phyloP scores from a whole-genome alignment of 23 red algal species.

The Gracilaria caudata region DNA sequence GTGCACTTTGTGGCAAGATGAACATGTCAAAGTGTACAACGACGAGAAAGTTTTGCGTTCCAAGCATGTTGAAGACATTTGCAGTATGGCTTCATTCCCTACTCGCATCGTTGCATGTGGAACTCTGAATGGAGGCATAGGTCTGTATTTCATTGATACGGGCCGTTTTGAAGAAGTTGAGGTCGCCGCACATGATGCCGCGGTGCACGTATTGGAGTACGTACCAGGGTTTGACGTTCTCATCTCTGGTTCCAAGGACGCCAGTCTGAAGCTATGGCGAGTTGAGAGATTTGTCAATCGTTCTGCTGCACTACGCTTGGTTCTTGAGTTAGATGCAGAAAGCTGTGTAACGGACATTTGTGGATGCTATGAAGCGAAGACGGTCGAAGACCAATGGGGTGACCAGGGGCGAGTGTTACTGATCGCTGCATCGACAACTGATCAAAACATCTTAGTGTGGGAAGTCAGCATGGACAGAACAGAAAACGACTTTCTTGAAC shows the following conservation, averaged over 20 bases:
- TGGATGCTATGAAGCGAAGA: constrained; percentile 3
- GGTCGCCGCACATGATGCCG: constrained; percentile 58
- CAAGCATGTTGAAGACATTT: constrained; percentile 46
- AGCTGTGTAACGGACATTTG: constrained; percentile 49
- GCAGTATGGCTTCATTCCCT: constrained; percentile 22
- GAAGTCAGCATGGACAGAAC: constrained; percentile 9
- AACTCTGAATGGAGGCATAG: constrained; percentile 45
- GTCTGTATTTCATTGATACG: constrained; percentile 56
- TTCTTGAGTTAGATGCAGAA: constrained; percentile 62
- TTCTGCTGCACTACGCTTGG: constrained; percentile 3
- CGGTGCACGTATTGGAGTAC: constrained; percentile 47
- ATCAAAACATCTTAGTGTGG: constrained; percentile 46
- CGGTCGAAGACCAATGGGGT: background rate
- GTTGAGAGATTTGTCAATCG: constrained; percentile 5
- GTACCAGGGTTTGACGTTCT: constrained; percentile 29
- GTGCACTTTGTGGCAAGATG: constrained; percentile 57
- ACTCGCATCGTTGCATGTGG: constrained; percentile 26
- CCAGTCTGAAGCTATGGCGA: constrained; percentile 58
- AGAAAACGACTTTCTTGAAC: constrained; percentile 49
- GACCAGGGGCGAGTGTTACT: background rate
- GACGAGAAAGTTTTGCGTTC: constrained; percentile 38
- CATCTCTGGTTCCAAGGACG: constrained; percentile 62
- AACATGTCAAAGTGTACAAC: constrained; percentile 42
- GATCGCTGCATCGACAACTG: constrained; percentile 34
- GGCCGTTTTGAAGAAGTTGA: constrained; percentile 33